These are phyloP conservation scores for Tolypocladium nubicola DNA, from an alignment of 2,329 filamentous ascomycete genomes.

Conservation along the genomic window DNA sequence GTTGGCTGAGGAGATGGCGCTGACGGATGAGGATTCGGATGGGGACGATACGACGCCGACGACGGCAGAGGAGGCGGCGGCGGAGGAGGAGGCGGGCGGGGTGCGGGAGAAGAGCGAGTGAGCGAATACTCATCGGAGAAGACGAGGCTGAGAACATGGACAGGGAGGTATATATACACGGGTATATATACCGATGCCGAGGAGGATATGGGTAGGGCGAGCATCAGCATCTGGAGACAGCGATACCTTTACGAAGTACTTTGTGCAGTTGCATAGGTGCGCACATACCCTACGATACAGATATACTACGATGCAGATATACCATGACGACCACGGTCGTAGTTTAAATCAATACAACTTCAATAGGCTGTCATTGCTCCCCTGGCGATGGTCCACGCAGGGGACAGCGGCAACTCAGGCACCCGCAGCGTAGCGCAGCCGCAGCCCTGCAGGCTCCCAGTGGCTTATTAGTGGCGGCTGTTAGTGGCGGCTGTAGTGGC, in stretches of 20 bases:
- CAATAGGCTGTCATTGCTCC: not conserved
- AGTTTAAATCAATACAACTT: not conserved
- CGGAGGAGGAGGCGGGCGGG: not conserved
- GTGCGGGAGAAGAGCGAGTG: not conserved
- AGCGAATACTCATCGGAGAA: not conserved
- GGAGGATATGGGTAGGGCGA: not conserved
- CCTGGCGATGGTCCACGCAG: not conserved
- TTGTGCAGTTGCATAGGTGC: not conserved
- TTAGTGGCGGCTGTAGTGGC: not conserved
- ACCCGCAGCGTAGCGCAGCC: not conserved
- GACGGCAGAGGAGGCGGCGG: not conserved
- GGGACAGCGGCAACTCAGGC: not conserved
- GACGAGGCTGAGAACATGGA: not conserved
- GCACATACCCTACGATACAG: not conserved
- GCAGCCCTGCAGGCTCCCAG: not conserved
- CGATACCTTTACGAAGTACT: not conserved
- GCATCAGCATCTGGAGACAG: not conserved
- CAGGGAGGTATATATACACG: too few species aligned
- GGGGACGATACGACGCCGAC: constrained; percentile 10
- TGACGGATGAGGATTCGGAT: constrained; percentile 22
- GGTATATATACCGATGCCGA: not conserved
- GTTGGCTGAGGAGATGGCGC: constrained; percentile 24
- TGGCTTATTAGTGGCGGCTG: not conserved
- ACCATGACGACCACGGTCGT: too few species aligned
- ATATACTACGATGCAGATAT: not conserved